Base-by-base conservation (phyloP, 1,284 basidiomycete genomes). In the Trametes hirsuta region DNA sequence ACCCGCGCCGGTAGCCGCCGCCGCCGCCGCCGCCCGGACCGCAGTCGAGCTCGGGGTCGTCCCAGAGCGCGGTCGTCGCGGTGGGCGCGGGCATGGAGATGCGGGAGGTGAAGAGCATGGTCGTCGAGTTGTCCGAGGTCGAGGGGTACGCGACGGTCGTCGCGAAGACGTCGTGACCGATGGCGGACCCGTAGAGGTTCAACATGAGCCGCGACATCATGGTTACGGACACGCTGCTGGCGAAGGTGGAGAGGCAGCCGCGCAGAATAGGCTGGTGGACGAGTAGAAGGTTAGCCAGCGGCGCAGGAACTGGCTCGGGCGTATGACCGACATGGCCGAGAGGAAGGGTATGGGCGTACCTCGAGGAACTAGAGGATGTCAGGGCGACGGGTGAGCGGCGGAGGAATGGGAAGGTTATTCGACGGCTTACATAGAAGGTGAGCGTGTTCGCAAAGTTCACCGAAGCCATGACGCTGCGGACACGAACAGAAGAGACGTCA, bases 121-220 rank as follows among this genome's bases (percentile, higher is more conserved):
- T 59, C 9, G 69, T 69, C 14, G 62, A 66, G 62, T 64, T 61
- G 40, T 65, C 60, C 42, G 62, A 63, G 21, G 66, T 56, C 21
- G 64, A 52, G n/a, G 64, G 58, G 47, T 58, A 51, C 21, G 59
- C 39, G 22, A 64, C 58, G 15, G 65, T 57, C 52, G 62, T 59
- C 46, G 48, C 54, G 47, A 50, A 44, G 48, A 24, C 18, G 39
- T 46, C 36, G 44, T 46, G 57, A 46, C 54, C 60, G 24, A 37
- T n/a, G 18, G 55, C 63, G 55, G 65, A 62, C 48, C 62, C 62
- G 39, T 72, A 69, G 24, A 77, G 69, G 63, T 77, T 76, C 53
- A 77, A 71, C 68, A 76, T 74, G n/a, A 77, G 69, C 25, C 75
- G 72, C 30, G 75, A 75, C 68, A 76, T 72, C 71, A 77, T 68